Evolutionary conservation across 2,329 filamentous ascomycete genomes (phyloP).

Genomic region (Tolypocladium capitatum): DNA sequence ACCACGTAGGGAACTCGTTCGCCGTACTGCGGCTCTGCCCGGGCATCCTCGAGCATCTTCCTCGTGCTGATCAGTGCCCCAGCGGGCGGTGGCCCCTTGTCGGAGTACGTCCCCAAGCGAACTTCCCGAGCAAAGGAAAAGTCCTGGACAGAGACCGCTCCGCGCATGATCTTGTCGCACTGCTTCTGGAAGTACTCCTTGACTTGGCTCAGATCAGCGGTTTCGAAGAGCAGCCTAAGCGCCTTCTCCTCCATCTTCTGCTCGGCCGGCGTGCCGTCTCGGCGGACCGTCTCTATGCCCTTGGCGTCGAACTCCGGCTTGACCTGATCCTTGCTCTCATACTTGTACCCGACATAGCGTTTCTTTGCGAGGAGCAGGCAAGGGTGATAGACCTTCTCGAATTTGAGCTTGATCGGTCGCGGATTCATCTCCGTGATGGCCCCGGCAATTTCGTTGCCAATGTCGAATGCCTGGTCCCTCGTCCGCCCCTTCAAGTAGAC

Average conservation of each 20-base stretch:
- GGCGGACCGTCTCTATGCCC: constrained; percentile 91
- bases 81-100: constrained; percentile 65
- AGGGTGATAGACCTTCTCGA: constrained; percentile 96
- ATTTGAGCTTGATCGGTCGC: constrained; percentile 85
- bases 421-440: constrained; percentile 84
- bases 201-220: constrained; percentile 74
- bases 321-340: constrained; percentile 61
- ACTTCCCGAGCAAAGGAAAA: constrained; percentile 95
- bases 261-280: constrained; percentile 88
- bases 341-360: constrained; percentile 96
- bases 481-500: constrained; percentile 80
- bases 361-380: constrained; percentile 94
- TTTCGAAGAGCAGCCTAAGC: constrained; percentile 78
- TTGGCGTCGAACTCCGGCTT: constrained; percentile 93
- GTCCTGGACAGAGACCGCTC: constrained; percentile 79
- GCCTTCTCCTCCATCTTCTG: constrained; percentile 95
- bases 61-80: constrained; percentile 80
- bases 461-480: constrained; percentile 75
- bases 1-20: constrained; percentile 94
- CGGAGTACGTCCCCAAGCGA: constrained; percentile 69
- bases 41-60: constrained; percentile 73
- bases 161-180: constrained; percentile 84
- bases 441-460: constrained; percentile 83
- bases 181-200: constrained; percentile 84
- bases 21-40: constrained; percentile 84